Evolutionary conservation across 208 protist genomes (phyloP).

Genomic region (Trypanosoma boissoni): DNA sequence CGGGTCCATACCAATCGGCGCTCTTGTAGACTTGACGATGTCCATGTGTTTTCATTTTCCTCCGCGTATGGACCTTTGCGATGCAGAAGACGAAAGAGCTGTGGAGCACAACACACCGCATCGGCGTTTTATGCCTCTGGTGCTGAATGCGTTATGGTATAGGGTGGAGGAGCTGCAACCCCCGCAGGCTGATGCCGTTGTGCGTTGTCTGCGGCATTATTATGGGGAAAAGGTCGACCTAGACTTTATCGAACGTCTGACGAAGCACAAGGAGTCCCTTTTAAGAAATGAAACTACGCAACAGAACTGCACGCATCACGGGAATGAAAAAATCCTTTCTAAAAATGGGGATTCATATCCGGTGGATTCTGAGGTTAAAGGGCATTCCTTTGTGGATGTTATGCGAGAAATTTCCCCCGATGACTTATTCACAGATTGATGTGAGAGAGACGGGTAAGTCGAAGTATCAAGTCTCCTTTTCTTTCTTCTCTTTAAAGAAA

Average conservation of each 20-base stretch:
- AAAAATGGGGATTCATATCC: no score
- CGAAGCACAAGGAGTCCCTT: conserved; percentile 34
- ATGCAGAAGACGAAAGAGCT: background rate
- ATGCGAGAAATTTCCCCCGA: background rate
- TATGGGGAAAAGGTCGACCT: conserved; percentile 52
- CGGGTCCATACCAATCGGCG: conserved; percentile 26
- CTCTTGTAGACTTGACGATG: conserved; percentile 54
- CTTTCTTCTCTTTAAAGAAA: background rate
- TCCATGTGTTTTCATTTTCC: conserved; percentile 47
- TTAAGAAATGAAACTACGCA: background rate
- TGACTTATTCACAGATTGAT: background rate
- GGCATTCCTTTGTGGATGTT: background rate
- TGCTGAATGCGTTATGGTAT: conserved; percentile 68
- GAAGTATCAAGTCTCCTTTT: background rate
- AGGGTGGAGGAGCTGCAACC: conserved; percentile 56
- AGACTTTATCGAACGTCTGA: conserved; percentile 70
- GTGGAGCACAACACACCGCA: conserved; percentile 7
- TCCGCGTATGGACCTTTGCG: background rate
- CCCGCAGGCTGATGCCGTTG: conserved; percentile 48
- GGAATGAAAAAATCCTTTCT: no score
- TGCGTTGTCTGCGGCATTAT: conserved; percentile 58
- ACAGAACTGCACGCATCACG: no score
- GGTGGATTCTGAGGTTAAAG: background rate
- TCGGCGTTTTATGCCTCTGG: conserved; percentile 30
- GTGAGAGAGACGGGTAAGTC: background rate